Conservation (phyloP, 495 filamentous ascomycete species). For the Letharia columbiana region DNA sequence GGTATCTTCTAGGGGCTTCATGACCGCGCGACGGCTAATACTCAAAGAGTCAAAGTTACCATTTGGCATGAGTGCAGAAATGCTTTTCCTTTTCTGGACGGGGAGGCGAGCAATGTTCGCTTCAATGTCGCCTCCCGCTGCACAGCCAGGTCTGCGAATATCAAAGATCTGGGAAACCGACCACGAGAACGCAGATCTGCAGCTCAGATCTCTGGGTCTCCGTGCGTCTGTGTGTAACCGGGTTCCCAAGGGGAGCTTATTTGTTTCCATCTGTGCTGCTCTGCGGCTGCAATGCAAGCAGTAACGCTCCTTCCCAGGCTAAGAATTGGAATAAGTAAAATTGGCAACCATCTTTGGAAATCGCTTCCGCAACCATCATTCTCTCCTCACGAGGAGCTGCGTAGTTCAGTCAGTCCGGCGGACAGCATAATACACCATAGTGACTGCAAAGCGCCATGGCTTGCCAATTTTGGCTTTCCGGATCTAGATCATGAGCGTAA, state of each 20-base stretch:
- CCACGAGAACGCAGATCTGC: slow-evolving; percentile 7
- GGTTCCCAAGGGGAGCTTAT: slow-evolving; percentile 11
- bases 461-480: not conserved
- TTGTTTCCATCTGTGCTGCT: not conserved
- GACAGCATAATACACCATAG: slow-evolving; percentile 5
- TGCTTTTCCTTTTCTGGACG: not conserved
- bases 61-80: not conserved
- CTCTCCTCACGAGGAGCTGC: not conserved
- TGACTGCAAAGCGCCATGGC: slow-evolving; percentile 12
- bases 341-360: not conserved
- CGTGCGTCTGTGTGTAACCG: slow-evolving; percentile 6
- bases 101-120: not conserved
- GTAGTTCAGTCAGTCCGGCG: slow-evolving; percentile 5
- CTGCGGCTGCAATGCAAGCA: slow-evolving; percentile 16
- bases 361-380: not conserved
- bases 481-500: slow-evolving; percentile 12
- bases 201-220: slow-evolving; percentile 9
- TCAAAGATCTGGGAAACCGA: not conserved
- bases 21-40: not conserved
- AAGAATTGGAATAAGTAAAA: slow-evolving; percentile 3
- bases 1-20: not conserved
- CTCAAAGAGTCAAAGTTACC: not conserved
- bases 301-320: slow-evolving; percentile 8
- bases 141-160: slow-evolving; percentile 10
- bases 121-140: slow-evolving; percentile 12